Evolutionary conservation across 345 rosid genomes (phyloP).

Genomic region (Boechera retrofracta): DNA sequence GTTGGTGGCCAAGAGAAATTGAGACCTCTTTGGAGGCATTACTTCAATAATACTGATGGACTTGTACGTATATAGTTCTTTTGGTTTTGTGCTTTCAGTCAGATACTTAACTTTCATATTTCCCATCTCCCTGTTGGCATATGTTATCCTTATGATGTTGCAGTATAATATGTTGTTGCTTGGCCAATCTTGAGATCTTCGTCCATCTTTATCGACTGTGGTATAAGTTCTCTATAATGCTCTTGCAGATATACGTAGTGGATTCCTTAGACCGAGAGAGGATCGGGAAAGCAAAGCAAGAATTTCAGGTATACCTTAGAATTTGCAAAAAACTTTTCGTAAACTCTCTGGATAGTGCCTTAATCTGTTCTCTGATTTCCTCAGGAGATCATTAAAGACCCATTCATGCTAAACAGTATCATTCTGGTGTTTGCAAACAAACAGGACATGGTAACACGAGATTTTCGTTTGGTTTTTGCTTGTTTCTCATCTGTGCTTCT

Average conservation of each 20-base stretch:
- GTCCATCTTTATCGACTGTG: background rate
- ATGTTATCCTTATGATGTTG: conserved; percentile 8
- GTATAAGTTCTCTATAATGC: conserved; percentile 16
- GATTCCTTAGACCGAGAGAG: conserved; percentile 99
- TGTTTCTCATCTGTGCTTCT: conserved; percentile 11
- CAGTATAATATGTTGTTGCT: conserved; percentile 5
- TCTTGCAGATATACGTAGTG: conserved; percentile 88
- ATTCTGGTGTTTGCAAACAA: conserved; percentile 97
- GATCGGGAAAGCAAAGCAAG: conserved; percentile 86
- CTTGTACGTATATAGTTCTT: conserved; percentile 57
- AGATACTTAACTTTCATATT: background rate
- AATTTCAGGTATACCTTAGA: conserved; percentile 76
- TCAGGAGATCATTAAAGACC: conserved; percentile 94
- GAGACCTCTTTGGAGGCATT: conserved; percentile 99
- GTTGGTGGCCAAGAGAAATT: conserved; percentile 99
- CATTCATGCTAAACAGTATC: conserved; percentile 95
- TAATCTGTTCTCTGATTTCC: conserved; percentile 37
- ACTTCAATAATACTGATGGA: conserved; percentile 98
- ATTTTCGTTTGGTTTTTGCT: background rate
- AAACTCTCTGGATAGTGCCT: conserved; percentile 37
- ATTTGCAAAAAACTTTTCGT: conserved; percentile 41
- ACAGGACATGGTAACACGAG: conserved; percentile 85
- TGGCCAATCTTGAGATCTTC: conserved; percentile 18
- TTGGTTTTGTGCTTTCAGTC: background rate
- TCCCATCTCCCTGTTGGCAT: background rate